These are phyloP conservation scores for Lathyrus tuberosus DNA, from an alignment of 306 rosid species.

Conservation along the genomic window DNA sequence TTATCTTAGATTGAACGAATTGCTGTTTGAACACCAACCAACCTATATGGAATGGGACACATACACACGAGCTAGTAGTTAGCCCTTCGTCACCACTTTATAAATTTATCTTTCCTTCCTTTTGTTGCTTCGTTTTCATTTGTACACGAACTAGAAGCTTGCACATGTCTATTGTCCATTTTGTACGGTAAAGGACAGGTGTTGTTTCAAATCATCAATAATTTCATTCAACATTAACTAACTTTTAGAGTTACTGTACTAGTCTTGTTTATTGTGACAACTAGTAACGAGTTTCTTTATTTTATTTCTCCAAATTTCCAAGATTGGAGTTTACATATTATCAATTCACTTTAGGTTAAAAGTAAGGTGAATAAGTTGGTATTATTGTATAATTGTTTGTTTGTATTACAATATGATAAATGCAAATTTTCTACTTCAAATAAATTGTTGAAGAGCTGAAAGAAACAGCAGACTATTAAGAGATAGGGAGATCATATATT, in stretches of 20 bases:
- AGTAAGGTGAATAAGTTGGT: too few species aligned
- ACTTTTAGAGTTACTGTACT: too few species aligned
- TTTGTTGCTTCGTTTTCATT: conserved; percentile 10
- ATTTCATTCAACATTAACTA: conserved; percentile 3
- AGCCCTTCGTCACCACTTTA: conserved; percentile 12
- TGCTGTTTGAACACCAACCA: conserved; percentile 14
- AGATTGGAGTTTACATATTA: not conserved
- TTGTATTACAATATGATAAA: too few species aligned
- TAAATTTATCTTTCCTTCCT: not conserved
- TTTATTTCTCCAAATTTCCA: not conserved
- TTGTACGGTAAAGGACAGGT: conserved; percentile 60
- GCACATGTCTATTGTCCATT: conserved; percentile 31
- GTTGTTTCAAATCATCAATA: conserved; percentile 41
- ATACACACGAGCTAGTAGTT: not conserved
- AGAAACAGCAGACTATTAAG: too few species aligned
- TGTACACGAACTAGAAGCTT: conserved; percentile 19
- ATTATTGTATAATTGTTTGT: too few species aligned
- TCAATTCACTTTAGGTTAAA: not conserved
- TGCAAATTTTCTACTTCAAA: too few species aligned
- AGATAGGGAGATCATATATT: too few species aligned
- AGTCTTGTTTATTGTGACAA: not conserved
- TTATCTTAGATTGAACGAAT: conserved; percentile 1
- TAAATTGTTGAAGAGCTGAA: too few species aligned
- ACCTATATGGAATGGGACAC: conserved; percentile 20
- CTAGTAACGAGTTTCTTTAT: too few species aligned